These are phyloP conservation scores for Climacium dendroides DNA, from an alignment of 225 moss, liverwort and hornwort genomes.

Conservation along the genomic window DNA sequence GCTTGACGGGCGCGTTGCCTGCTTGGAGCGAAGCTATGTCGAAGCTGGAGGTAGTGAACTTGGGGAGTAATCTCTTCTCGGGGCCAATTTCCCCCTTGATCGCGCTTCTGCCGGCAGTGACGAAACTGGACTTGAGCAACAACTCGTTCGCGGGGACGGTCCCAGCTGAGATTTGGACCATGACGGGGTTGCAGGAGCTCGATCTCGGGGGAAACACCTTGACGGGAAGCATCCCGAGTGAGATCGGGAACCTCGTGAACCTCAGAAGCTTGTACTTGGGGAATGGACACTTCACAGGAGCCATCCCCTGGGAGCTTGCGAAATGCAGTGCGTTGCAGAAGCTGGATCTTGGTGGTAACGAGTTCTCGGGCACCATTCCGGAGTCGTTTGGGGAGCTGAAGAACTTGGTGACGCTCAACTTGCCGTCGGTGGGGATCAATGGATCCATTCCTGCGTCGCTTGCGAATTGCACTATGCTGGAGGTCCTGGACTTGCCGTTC, in stretches of 20 bases:
- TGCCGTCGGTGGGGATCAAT: conserved; percentile 21
- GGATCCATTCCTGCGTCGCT: conserved; percentile 43
- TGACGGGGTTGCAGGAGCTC: conserved; percentile 35
- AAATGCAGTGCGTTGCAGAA: conserved; percentile 38
- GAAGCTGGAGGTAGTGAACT: background rate
- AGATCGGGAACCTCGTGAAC: conserved; percentile 54
- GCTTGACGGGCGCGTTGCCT: conserved; percentile 24
- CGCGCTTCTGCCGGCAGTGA: conserved; percentile 21
- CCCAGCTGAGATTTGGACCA: conserved; percentile 50
- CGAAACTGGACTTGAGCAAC: conserved; percentile 48
- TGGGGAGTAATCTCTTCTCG: conserved; percentile 21
- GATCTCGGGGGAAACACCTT: conserved; percentile 41
- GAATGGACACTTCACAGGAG: conserved; percentile 25
- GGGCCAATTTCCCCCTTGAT: conserved; percentile 45
- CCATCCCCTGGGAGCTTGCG: conserved; percentile 40
- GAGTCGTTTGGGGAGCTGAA: conserved; percentile 56
- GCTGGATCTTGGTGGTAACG: conserved; percentile 54
- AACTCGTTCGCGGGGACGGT: conserved; percentile 45
- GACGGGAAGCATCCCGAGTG: conserved; percentile 35
- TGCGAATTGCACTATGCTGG: conserved; percentile 52
- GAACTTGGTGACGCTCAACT: conserved; percentile 29
- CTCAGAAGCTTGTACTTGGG: conserved; percentile 44
- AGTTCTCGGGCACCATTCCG: conserved; percentile 53
- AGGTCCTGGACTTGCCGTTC: conserved; percentile 51
- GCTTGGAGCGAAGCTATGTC: conserved; percentile 24